Evolutionary conservation across 164 flowering plant genomes (phyloP), one percentile per base, ranked within the genome.

Genomic region (Vitis rotundifolia): DNA sequence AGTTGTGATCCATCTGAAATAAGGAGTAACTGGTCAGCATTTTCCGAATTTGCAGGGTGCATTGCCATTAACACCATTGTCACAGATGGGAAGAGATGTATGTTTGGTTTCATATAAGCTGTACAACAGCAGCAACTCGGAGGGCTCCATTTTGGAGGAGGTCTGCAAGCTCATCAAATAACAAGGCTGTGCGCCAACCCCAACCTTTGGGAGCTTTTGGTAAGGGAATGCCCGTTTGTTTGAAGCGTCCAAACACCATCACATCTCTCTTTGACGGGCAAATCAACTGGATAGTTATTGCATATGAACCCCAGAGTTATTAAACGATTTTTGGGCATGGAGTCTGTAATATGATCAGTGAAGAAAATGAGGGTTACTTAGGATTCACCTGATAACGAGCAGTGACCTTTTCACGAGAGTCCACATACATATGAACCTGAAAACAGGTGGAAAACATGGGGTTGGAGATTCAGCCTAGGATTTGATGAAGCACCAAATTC

Each of bases 171-270:
- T 95, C 98, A 61, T 95, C 95, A 52, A 95, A 95, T 67, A 93
- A 73, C 64, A 95, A 73, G 64, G 99, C 99, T 15, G 91, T 86
- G 3, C 98, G 91, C 98, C 99, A 95, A 16, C 98, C 99, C 99
- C 99, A 95, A 68, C 99, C 99, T 64, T 93, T 95, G 9, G 99
- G 99, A 77, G 98, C 98, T 81, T 95, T 95, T 3, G 99, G 99
- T 69, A 95, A 73, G 63, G 93, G 93, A 57, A 95, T 95, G 18
- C 99, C 99, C 1, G 86, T 64, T 75, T 96, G 97, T 78, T 95
- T 95, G 69, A 86, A 81, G 82, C 90, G 91, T 68, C 97, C 98
- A 69, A 95, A 91, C 57, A 91, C 93, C 94, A 90, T 85, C 16
- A 95, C 97, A 75, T 95, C 97, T 74, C 98, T 82, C 84, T 93